Base-by-base conservation (phyloP, 306 rosid genomes). In the Malus sylvestris region DNA sequence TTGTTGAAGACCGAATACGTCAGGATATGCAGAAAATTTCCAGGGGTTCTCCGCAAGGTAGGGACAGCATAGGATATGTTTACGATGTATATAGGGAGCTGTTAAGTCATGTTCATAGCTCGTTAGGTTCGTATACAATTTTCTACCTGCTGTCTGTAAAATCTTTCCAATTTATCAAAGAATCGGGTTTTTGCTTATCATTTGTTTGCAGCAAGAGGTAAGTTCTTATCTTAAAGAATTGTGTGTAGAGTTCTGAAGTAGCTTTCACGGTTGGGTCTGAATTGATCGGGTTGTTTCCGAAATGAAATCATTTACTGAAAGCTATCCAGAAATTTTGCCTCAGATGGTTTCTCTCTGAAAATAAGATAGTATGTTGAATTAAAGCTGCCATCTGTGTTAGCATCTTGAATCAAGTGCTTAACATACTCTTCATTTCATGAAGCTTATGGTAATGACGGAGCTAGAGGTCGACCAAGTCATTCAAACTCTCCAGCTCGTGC, bases 191-290 rank as follows among this genome's bases (percentile, higher is more conserved):
- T 83, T 84, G 67, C 86, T 79, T 90, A 79, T 85, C 81, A 70
- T 88, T 90, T 92, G 89, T 87, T 87, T 91, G 99, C 97, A 86
- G 97, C 96, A 82, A 83, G 89, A 92, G 99, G 98, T 96, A 96
- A 96, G 99, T 96, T 88, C 94, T 87, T 87, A 82, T 87, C 86
- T 87, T 88, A 91, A 86, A 85, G 93, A 84, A 77, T 89, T 90
- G 75, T 89, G 84, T 86, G 91, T 80, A 76, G 81, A 72, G 81
- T 89, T 85, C 91, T 85, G 92, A 88, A 87, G 89, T 87, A 77
- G 68, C 80, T 80, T 77, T 84, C 82, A 46, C 55, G 74, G 76
- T 80, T 83, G 85, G 87, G 75, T 84, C 78, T 82, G 90, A 82
- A 83, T 81, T 83, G 89, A 74, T 70, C 78, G 44, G 86, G 67